These are phyloP conservation scores for Blepharisma stoltei DNA, from an alignment of 73 alveolate genomes.

Conservation along the genomic window DNA sequence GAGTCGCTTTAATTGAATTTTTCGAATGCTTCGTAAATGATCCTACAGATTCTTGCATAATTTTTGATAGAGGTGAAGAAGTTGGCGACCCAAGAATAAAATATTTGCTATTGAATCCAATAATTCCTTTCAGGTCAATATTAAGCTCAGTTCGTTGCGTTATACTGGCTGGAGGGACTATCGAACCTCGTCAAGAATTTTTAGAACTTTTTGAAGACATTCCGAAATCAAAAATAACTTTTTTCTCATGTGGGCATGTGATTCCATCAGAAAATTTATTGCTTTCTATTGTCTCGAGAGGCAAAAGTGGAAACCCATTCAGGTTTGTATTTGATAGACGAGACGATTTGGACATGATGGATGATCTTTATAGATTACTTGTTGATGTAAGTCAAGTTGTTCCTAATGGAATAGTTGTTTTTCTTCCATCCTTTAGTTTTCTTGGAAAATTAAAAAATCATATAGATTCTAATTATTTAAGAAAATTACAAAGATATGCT, in stretches of 20 bases:
- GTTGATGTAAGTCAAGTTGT: constrained; percentile 8
- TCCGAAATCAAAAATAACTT: neutral
- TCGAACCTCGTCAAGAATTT: constrained; percentile 17
- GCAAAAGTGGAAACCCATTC: neutral
- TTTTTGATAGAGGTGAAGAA: neutral
- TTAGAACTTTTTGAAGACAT: neutral
- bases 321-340: constrained; percentile 36
- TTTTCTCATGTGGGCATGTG: constrained; percentile 27
- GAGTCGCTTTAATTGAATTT: no score
- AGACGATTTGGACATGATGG: constrained; percentile 22
- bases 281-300: constrained; percentile 18
- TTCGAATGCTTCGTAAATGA: neutral
- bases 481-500: neutral
- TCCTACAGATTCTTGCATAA: neutral
- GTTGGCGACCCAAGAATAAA: constrained; percentile 10
- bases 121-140: neutral
- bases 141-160: neutral
- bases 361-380: constrained; percentile 23
- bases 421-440: constrained; percentile 36
- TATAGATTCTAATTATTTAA: constrained; percentile 9
- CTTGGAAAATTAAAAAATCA: constrained; percentile 25
- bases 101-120: constrained; percentile 23
- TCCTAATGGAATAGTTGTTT: constrained; percentile 46
- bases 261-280: constrained; percentile 33
- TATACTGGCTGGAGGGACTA: constrained; percentile 32